phyloP scores from a whole-genome alignment of 495 filamentous ascomycete genomes.

The Friedmanniomyces simplex region DNA sequence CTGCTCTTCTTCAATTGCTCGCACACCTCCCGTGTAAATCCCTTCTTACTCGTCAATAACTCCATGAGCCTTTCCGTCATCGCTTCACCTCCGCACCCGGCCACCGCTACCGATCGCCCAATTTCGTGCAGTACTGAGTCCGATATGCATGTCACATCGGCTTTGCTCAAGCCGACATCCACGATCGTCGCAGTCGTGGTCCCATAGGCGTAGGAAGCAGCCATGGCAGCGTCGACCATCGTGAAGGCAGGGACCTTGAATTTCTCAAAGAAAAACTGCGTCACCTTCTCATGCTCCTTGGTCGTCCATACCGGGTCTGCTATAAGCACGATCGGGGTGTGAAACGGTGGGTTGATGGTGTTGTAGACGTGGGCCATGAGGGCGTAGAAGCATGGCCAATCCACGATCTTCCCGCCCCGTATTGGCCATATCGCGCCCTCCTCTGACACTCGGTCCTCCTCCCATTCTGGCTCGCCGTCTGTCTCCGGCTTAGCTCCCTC shows the following conservation, averaged over 20 bases:
- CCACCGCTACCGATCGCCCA: conserved; percentile 52
- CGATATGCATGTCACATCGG: conserved; percentile 77
- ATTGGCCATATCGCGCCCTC: conserved; percentile 88
- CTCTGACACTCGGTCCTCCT: conserved; percentile 77
- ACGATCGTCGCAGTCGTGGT: conserved; percentile 66
- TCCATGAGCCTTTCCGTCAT: conserved; percentile 69
- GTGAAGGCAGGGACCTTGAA: conserved; percentile 87
- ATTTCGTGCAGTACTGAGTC: conserved; percentile 59
- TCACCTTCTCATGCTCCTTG: conserved; percentile 68
- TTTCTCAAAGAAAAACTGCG: conserved; percentile 91
- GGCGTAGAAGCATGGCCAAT: conserved; percentile 88
- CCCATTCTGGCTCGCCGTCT: conserved; percentile 47
- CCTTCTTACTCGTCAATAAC: conserved; percentile 52
- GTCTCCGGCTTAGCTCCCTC: conserved; percentile 28
- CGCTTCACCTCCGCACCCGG: conserved; percentile 70
- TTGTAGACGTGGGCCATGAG: conserved; percentile 80
- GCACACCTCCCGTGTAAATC: conserved; percentile 77
- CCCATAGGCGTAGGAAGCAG: conserved; percentile 75
- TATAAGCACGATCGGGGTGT: conserved; percentile 86
- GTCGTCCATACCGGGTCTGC: conserved; percentile 76
- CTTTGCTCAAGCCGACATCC: conserved; percentile 83
- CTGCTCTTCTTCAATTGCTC: conserved; percentile 86
- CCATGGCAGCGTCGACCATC: conserved; percentile 73
- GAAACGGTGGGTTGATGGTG: conserved; percentile 76
- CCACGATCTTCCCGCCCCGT: conserved; percentile 66